These are phyloP conservation scores for Durio zibethinus DNA, from an alignment of 345 rosid genomes.

Conservation along the genomic window DNA sequence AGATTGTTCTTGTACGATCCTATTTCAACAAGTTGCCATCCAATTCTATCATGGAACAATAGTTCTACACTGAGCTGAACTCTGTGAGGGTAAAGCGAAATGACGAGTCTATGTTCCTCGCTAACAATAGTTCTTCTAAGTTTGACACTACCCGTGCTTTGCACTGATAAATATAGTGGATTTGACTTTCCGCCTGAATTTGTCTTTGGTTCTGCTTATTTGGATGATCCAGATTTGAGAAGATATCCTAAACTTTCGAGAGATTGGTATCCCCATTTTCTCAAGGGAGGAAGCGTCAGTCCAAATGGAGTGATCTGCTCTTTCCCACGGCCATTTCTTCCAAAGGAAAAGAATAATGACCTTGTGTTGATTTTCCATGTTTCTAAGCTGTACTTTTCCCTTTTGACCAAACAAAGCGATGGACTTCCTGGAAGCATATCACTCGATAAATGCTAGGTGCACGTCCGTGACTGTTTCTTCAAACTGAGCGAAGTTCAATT, in stretches of 20 bases:
- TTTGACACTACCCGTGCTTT: neutral
- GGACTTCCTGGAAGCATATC: too few species aligned
- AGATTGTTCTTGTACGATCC: too few species aligned
- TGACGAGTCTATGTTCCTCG: constrained; percentile 2
- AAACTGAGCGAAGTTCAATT: neutral
- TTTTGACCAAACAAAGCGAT: too few species aligned
- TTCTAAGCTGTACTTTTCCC: too few species aligned
- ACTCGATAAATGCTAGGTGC: neutral
- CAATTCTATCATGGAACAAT: too few species aligned
- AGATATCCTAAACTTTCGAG: too few species aligned
- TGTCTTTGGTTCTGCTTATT: constrained; percentile 17
- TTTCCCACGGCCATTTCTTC: neutral
- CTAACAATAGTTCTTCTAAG: constrained; percentile 6
- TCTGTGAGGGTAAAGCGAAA: neutral
- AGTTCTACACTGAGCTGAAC: too few species aligned
- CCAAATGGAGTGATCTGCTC: neutral
- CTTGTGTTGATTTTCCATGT: too few species aligned
- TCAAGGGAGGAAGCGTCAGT: constrained; percentile 29
- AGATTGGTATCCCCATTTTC: too few species aligned
- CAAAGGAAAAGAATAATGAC: too few species aligned
- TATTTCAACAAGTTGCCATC: too few species aligned
- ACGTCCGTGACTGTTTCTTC: neutral
- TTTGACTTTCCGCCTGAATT: constrained; percentile 27
- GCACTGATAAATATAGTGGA: constrained; percentile 7
- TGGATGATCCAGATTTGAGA: too few species aligned